Conservation (phyloP, 108 stramenopile genomes). For the Epithemia pelagica region DNA sequence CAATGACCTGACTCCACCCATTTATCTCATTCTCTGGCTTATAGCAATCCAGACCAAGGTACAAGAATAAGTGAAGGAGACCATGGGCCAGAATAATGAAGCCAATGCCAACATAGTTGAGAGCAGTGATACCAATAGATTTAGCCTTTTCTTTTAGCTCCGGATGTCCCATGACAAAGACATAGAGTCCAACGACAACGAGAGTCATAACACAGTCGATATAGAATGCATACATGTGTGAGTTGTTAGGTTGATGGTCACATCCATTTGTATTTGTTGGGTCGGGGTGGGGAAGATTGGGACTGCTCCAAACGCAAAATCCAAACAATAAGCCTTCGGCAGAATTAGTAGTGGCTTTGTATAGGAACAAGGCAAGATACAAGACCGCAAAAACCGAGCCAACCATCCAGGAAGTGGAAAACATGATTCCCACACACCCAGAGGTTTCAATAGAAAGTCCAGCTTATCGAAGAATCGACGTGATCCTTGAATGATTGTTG, state of each 20-base stretch:
- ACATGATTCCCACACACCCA: too few species aligned
- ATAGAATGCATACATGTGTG: neutral
- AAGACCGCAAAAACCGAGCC: neutral
- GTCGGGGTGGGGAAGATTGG: neutral
- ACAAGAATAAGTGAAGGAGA: neutral
- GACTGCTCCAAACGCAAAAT: neutral
- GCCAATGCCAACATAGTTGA: neutral
- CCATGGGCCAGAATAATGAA: neutral
- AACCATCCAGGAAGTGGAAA: neutral
- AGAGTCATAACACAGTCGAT: neutral
- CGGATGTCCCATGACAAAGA: too few species aligned
- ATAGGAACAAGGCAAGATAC: neutral
- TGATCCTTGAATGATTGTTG: too few species aligned
- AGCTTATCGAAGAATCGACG: too few species aligned
- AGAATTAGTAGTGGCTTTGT: neutral
- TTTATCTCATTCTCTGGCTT: neutral
- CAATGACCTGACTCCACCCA: neutral
- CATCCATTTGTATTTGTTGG: too few species aligned
- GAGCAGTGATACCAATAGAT: too few species aligned
- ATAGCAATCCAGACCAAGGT: neutral
- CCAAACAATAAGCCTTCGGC: neutral
- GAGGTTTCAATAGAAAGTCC: too few species aligned
- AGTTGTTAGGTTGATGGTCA: neutral
- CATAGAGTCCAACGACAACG: neutral
- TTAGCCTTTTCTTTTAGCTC: too few species aligned